phyloP scores from a whole-genome alignment of 805 yeast species.

The Cyberlindnera galapagoensis region DNA sequence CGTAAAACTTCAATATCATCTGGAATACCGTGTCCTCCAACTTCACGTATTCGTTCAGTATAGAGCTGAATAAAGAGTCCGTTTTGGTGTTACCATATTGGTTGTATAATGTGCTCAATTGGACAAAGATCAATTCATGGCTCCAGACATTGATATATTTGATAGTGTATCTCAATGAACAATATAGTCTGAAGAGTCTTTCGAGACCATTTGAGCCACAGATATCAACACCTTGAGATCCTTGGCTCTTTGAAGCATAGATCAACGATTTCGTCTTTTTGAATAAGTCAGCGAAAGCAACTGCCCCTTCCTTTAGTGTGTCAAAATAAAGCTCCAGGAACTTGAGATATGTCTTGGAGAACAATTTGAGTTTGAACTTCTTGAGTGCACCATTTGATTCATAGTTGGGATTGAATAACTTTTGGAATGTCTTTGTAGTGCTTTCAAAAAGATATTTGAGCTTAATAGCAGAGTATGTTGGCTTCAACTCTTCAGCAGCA shows the following conservation, averaged over 20 bases:
- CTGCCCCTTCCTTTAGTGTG: conserved; percentile 24
- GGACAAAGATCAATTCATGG: conserved; percentile 22
- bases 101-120: conserved; percentile 20
- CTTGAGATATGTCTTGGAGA: conserved; percentile 37
- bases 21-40: conserved; percentile 25
- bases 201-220: conserved; percentile 23
- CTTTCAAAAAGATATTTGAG: conserved; percentile 38
- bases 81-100: conserved; percentile 14
- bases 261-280: conserved; percentile 12
- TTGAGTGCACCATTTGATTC: conserved; percentile 32
- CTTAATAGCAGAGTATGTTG: conserved; percentile 37
- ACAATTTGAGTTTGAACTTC: conserved; percentile 40
- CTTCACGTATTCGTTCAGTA: conserved; percentile 22
- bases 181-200: conserved; percentile 22
- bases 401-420: conserved; percentile 20
- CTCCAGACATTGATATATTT: conserved; percentile 20
- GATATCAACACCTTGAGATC: conserved; percentile 15
- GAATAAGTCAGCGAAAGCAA: conserved; percentile 22
- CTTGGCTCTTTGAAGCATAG: conserved; percentile 2
- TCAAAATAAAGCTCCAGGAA: conserved; percentile 34
- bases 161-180: conserved; percentile 19
- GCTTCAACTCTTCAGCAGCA: conserved; percentile 25
- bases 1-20: conserved; percentile 25
- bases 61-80: conserved; percentile 25
- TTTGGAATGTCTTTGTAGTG: conserved; percentile 34